phyloP scores from a whole-genome alignment of 305 asterid species.

The Fraxinus angustifolia region DNA sequence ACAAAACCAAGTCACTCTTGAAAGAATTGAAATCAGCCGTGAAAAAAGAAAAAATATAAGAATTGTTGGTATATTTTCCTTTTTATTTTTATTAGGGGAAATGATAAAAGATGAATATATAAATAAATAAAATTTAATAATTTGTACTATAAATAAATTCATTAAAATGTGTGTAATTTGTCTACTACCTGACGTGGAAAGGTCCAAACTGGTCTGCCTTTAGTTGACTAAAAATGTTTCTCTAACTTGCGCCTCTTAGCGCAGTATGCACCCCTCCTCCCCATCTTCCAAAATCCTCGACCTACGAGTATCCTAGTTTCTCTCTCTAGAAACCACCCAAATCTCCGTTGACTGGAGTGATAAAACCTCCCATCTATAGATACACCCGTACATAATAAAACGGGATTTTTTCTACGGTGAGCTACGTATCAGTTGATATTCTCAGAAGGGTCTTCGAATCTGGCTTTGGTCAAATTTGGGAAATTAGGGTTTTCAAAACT shows the following conservation, averaged over 20 bases:
- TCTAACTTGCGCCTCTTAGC: slow-evolving; percentile 34
- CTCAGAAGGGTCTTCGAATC: slow-evolving; percentile 27
- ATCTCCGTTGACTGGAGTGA: slow-evolving; percentile 51
- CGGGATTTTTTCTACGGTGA: background rate
- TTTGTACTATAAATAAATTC: background rate
- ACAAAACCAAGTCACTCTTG: background rate
- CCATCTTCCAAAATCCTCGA: slow-evolving; percentile 39
- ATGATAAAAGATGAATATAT: background rate
- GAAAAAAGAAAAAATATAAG: background rate
- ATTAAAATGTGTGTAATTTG: too few species aligned
- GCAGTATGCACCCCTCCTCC: slow-evolving; percentile 34
- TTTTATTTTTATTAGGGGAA: background rate
- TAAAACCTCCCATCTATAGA: background rate
- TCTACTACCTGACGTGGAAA: background rate
- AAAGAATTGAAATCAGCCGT: background rate
- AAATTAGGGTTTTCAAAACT: slow-evolving; percentile 11
- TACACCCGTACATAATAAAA: background rate
- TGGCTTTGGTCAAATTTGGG: slow-evolving; percentile 9
- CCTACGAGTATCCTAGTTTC: slow-evolving; percentile 56
- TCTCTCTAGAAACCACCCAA: slow-evolving; percentile 14
- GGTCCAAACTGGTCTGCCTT: background rate
- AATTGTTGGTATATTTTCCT: background rate
- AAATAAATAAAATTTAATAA: too few species aligned
- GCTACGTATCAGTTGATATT: background rate
- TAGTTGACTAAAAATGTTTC: background rate